phyloP scores from a whole-genome alignment of 352 stramenopile species.

The Plasmopara muralis region DNA sequence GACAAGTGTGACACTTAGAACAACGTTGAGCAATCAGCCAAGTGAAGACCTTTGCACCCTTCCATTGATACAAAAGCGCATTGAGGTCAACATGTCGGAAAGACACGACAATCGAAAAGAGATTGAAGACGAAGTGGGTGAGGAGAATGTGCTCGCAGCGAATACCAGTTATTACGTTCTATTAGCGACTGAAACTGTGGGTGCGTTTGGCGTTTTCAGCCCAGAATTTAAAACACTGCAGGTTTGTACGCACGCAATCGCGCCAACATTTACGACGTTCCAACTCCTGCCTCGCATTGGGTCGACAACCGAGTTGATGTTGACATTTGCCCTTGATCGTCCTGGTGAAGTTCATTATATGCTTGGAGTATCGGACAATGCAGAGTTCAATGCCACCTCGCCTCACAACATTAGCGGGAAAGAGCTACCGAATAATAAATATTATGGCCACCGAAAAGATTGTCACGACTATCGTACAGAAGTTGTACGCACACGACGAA shows the following conservation, averaged over 20 bases:
- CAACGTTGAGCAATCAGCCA: not conserved
- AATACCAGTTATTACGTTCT: slow-evolving; percentile 51
- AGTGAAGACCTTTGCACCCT: slow-evolving; percentile 7
- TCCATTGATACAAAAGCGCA: slow-evolving; percentile 25
- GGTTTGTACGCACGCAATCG: slow-evolving; percentile 38
- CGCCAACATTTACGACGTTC: slow-evolving; percentile 44
- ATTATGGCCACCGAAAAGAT: slow-evolving; percentile 18
- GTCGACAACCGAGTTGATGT: slow-evolving; percentile 67
- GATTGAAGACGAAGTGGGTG: slow-evolving; percentile 34
- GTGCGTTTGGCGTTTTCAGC: slow-evolving; percentile 56
- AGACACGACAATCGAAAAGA: slow-evolving; percentile 29
- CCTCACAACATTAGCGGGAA: slow-evolving; percentile 74
- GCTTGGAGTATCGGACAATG: slow-evolving; percentile 43
- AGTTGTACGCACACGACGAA: slow-evolving; percentile 45
- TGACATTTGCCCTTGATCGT: slow-evolving; percentile 47
- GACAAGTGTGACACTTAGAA: slow-evolving; percentile 6
- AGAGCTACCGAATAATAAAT: slow-evolving; percentile 8
- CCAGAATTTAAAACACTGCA: slow-evolving; percentile 24
- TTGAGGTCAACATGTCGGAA: slow-evolving; percentile 31
- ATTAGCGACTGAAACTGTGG: slow-evolving; percentile 45
- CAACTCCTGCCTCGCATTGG: slow-evolving; percentile 44
- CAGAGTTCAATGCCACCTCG: slow-evolving; percentile 63
- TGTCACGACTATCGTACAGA: slow-evolving; percentile 55
- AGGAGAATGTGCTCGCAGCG: slow-evolving; percentile 16
- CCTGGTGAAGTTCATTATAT: slow-evolving; percentile 75